Percentiles rank a stretch among this genome's conserved stretches.
These are phyloP conservation scores for Lasiodiplodia sp. DNA, from an alignment of 2,329 filamentous ascomycete species.

Conservation along the genomic window DNA sequence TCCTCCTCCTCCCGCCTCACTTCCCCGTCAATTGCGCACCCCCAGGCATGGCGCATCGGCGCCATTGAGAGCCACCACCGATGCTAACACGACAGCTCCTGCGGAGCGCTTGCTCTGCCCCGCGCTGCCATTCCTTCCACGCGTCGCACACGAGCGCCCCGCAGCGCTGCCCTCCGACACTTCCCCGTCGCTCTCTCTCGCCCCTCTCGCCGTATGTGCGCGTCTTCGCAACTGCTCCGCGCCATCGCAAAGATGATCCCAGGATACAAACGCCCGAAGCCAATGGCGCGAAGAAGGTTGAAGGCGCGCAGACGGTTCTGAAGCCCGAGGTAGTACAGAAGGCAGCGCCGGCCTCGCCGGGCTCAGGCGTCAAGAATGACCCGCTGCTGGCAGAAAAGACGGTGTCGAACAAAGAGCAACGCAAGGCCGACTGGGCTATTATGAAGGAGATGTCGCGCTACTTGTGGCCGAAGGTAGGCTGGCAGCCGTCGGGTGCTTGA, in stretches of 20 bases:
- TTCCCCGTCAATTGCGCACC: not conserved
- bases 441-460: constrained; percentile 98
- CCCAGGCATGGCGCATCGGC: constrained; percentile 18
- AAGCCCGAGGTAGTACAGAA: constrained; percentile 31
- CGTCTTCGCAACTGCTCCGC: constrained; percentile 54
- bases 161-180: constrained; percentile 36
- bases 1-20: not conserved
- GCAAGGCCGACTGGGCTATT: constrained; percentile 97
- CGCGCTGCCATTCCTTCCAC: constrained; percentile 25
- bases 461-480: constrained; percentile 80
- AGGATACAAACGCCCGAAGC: constrained; percentile 34
- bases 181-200: constrained; percentile 32
- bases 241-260: constrained; percentile 51
- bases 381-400: constrained; percentile 71
- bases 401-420: constrained; percentile 80
- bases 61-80: constrained; percentile 30
- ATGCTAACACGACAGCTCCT: constrained; percentile 47
- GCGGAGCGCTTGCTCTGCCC: constrained; percentile 39
- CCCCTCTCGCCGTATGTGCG: constrained; percentile 37
- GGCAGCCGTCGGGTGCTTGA: not conserved
- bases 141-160: constrained; percentile 6
- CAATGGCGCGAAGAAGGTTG: constrained; percentile 41
- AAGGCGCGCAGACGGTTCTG: constrained; percentile 32
- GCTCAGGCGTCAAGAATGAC: constrained; percentile 53
- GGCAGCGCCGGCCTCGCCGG: constrained; percentile 40